A percentile compares a stretch with the other conserved stretches of the same genome.
These are phyloP conservation scores for Chaetoscypha palmicola DNA, from an alignment of 2,329 filamentous ascomycete genomes.

Conservation along the genomic window DNA sequence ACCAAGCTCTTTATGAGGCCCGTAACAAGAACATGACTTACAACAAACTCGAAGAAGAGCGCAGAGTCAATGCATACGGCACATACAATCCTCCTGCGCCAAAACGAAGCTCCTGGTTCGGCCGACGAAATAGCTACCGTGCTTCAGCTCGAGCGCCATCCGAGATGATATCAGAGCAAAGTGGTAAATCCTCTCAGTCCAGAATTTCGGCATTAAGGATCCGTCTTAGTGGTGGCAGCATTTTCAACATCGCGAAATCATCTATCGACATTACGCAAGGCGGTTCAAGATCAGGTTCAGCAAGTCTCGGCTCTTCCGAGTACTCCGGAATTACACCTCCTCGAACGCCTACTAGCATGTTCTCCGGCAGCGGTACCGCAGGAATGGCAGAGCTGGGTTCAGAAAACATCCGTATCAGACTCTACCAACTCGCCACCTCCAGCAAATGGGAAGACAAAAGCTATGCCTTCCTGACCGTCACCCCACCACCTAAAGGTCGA, in stretches of 20 bases:
- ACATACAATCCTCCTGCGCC: slow-evolving; percentile 37
- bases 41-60: slow-evolving; percentile 60
- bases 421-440: slow-evolving; percentile 70
- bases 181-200: slow-evolving; percentile 61
- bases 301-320: slow-evolving; percentile 54
- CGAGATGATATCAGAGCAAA: slow-evolving; percentile 57
- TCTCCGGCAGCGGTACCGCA: slow-evolving; percentile 24
- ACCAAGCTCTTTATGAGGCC: slow-evolving; percentile 78
- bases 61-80: slow-evolving; percentile 64
- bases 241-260: slow-evolving; percentile 77
- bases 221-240: slow-evolving; percentile 63
- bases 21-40: slow-evolving; percentile 91
- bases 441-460: slow-evolving; percentile 91
- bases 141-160: slow-evolving; percentile 54
- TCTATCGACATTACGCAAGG: slow-evolving; percentile 48
- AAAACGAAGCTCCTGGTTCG: slow-evolving; percentile 48
- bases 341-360: slow-evolving; percentile 21
- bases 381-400: slow-evolving; percentile 53
- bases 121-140: slow-evolving; percentile 58
- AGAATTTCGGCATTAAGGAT: slow-evolving; percentile 68
- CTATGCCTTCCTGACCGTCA: slow-evolving; percentile 74
- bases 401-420: slow-evolving; percentile 75
- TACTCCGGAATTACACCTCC: slow-evolving; percentile 33
- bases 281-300: slow-evolving; percentile 34
- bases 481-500: slow-evolving; percentile 60